phyloP scores from a whole-genome alignment of 768 basidiomycete genomes.

The Lepiota brunneoincarnata region DNA sequence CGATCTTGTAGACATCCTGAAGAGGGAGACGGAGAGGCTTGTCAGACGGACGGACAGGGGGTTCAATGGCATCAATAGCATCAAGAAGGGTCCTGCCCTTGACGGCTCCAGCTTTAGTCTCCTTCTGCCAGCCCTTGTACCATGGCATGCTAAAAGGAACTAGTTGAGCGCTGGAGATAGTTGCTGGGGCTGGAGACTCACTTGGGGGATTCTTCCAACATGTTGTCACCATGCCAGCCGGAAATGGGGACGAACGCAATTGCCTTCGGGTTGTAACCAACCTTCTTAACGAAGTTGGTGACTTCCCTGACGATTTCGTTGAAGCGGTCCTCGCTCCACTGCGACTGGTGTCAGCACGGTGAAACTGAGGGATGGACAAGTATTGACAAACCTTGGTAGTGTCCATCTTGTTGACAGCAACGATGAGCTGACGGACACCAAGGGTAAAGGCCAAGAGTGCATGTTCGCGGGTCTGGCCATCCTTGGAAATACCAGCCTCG shows the following conservation, averaged over 20 bases:
- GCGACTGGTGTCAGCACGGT: conserved; percentile 12
- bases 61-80: conserved; percentile 99
- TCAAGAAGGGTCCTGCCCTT: conserved; percentile 99
- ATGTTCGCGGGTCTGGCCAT: conserved; percentile 99
- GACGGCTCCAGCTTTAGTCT: conserved; percentile 86
- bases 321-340: conserved; percentile 99
- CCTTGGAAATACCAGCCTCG: conserved; percentile 99
- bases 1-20: conserved; percentile 99
- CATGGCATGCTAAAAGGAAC: conserved; percentile 78
- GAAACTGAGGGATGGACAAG: background rate
- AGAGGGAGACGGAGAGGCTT: conserved; percentile 99
- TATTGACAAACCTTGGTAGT: conserved; percentile 77
- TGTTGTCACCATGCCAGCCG: conserved; percentile 99
- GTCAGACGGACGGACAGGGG: conserved; percentile 94
- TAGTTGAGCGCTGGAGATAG: conserved; percentile 15
- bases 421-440: conserved; percentile 99
- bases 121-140: conserved; percentile 99
- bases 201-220: conserved; percentile 99
- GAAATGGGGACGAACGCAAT: conserved; percentile 99
- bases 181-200: conserved; percentile 33
- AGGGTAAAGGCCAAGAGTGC: conserved; percentile 99
- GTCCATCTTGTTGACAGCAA: conserved; percentile 99
- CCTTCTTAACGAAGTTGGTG: conserved; percentile 98
- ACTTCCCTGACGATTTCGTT: conserved; percentile 99
- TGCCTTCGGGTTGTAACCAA: conserved; percentile 98